Evolutionary conservation across 1,284 basidiomycete species (phyloP), one percentile per base, ranked within the genome.

Genomic region (Fomitopsis palustris): DNA sequence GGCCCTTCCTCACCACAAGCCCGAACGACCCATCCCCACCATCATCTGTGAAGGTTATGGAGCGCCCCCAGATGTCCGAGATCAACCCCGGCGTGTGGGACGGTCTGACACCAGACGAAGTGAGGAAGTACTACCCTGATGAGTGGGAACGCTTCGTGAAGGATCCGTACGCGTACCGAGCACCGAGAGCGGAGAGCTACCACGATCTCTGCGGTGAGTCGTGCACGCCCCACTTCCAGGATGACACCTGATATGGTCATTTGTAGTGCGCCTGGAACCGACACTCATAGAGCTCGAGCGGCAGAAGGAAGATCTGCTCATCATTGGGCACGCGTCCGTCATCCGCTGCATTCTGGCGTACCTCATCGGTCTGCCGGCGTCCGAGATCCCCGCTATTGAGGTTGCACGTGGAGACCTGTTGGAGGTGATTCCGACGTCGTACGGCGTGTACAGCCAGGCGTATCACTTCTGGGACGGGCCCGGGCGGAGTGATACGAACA

Each of bases 31-130:
- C 61, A 8, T 55, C 56, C 4, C 62, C 53, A 51, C 69, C 74
- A 45, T 59, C 78, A 45, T 81, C 78, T 54, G 84, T 92, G 71
- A 95, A 94, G 70, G 93, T 99, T 21, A 84, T 95, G 47, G 95
- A 99, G 75, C 95, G 96, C 67, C 86, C 92, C 0, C 96, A 96
- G 74, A 96, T 99, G 92, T 83, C 88, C 59, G 96, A 99, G 78
- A 96, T 99, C 71, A 99, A 99, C 69, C 96, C 96, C 45, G 93
- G 93, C 2, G 92, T 96, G 7, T 96, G 93, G 88, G 97, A 99
- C 72, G 97, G 97, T 0, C 82, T 99, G 58, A 92, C 89, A 1
- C 90, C 92, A 0, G 92, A 95, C 62, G 90, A 97, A 71, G 95
- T 95, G 38, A 87, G 89, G 74, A 89, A 89, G 69, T 88, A 88